These are phyloP conservation scores for Hemileccinum impolitum DNA, from an alignment of 768 basidiomycete genomes.

Conservation along the genomic window DNA sequence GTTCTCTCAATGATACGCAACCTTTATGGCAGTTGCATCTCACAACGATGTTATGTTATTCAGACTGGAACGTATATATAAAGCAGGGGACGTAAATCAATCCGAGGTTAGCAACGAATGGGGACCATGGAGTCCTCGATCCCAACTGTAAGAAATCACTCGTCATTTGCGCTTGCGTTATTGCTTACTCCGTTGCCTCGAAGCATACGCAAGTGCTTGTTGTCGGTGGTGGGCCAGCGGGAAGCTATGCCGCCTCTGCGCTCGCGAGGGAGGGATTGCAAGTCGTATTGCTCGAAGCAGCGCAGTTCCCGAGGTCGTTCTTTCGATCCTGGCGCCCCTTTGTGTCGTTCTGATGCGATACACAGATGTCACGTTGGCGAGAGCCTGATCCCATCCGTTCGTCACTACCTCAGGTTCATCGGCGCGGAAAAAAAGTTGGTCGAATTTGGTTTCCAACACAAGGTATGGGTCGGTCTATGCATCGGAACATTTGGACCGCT, in stretches of 20 bases:
- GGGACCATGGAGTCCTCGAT: conserved; percentile 12
- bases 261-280: conserved; percentile 57
- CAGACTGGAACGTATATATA: conserved; percentile 1
- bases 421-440: conserved; percentile 44
- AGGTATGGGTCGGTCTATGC: conserved; percentile 34
- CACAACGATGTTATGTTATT: no score
- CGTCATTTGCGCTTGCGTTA: background rate
- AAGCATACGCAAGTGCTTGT: conserved; percentile 39
- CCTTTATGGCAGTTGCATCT: background rate
- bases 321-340: no score
- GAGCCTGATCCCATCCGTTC: conserved; percentile 47
- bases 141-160: conserved; percentile 21
- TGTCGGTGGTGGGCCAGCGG: conserved; percentile 59
- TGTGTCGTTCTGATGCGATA: no score
- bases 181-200: background rate
- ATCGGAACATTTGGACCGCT: no score
- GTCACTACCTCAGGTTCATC: conserved; percentile 52
- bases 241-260: conserved; percentile 52
- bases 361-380: conserved; percentile 47
- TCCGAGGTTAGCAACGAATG: background rate
- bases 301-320: conserved; percentile 51
- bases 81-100: background rate
- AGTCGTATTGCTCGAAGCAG: conserved; percentile 54
- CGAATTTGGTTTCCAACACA: conserved; percentile 42
- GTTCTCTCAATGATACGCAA: conserved; percentile 1